Evolutionary conservation across 345 rosid genomes (phyloP).

Genomic region (Eucalyptus viminalis): DNA sequence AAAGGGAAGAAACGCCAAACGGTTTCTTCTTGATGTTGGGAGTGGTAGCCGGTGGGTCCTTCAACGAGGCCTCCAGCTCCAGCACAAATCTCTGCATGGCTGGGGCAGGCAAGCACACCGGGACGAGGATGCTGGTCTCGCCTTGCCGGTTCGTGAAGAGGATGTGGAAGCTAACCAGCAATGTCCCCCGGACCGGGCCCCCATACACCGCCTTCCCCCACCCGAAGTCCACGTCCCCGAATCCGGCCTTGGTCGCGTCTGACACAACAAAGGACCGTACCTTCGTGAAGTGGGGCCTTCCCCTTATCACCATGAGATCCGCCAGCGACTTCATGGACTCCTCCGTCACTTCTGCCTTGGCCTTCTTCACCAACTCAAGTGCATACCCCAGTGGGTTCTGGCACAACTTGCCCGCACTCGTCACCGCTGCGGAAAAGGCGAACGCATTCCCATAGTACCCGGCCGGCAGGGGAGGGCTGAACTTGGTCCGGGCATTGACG

Average conservation of each 20-base stretch:
- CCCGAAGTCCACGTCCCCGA: conserved; percentile 1
- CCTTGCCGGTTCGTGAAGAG: not conserved
- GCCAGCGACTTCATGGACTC: not conserved
- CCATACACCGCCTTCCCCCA: conserved; percentile 2
- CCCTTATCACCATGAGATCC: not conserved
- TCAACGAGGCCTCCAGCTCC: conserved; percentile 5
- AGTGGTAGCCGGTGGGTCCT: not conserved
- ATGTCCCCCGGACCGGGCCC: not conserved
- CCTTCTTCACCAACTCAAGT: not conserved
- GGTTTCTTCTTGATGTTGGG: not conserved
- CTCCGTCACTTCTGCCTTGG: no score
- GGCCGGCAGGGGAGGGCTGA: not conserved
- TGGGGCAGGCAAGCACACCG: not conserved
- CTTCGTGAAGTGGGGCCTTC: not conserved
- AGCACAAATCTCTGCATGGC: not conserved
- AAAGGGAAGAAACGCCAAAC: not conserved
- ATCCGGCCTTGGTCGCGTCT: not conserved
- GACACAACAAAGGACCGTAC: not conserved
- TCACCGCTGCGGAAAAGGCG: not conserved
- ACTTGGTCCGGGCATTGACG: not conserved
- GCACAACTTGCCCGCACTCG: not conserved
- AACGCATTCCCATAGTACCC: conserved; percentile 11
- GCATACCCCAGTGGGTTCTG: not conserved
- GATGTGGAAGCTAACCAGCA: not conserved
- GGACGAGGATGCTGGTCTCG: not conserved